Percentiles rank a stretch among this genome's conserved stretches.
These are phyloP conservation scores for Diplodia mutila DNA, from an alignment of 2,329 filamentous ascomycete genomes.

Conservation along the genomic window DNA sequence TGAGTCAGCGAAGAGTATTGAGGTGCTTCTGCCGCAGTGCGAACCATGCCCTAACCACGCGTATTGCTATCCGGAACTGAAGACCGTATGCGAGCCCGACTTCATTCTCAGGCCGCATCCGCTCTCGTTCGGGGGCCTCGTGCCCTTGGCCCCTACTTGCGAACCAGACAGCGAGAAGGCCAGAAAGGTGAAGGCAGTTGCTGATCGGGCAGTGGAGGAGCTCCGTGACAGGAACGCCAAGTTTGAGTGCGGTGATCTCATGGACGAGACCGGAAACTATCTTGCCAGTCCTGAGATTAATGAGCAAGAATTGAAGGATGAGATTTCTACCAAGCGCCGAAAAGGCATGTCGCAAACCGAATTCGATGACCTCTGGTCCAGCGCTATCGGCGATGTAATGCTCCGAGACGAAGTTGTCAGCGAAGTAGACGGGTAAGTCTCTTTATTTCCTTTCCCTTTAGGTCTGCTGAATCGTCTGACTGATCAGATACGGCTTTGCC, in stretches of 20 bases:
- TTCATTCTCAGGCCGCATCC: slow-evolving; percentile 87
- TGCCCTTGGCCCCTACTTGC: slow-evolving; percentile 88
- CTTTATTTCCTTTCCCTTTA: slow-evolving; percentile 28
- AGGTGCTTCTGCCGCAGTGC: slow-evolving; percentile 75
- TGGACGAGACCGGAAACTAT: slow-evolving; percentile 63
- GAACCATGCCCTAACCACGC: slow-evolving; percentile 90
- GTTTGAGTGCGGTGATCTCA: slow-evolving; percentile 82
- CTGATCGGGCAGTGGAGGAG: slow-evolving; percentile 84
- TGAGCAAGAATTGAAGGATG: slow-evolving; percentile 73
- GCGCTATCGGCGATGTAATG: slow-evolving; percentile 73
- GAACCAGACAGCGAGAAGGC: slow-evolving; percentile 94
- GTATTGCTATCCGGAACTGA: slow-evolving; percentile 79
- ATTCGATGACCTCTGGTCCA: slow-evolving; percentile 81
- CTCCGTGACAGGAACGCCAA: slow-evolving; percentile 83
- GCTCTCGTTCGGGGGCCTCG: slow-evolving; percentile 74
- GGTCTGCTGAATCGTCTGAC: slow-evolving; percentile 49
- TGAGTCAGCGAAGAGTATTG: slow-evolving; percentile 60
- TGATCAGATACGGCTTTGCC: slow-evolving; percentile 81
- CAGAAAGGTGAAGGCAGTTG: slow-evolving; percentile 81
- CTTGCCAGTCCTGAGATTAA: slow-evolving; percentile 67
- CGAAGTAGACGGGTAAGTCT: slow-evolving; percentile 62
- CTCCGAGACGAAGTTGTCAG: slow-evolving; percentile 63
- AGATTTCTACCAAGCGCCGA: slow-evolving; percentile 72
- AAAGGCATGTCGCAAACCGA: slow-evolving; percentile 75
- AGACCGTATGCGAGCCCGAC: slow-evolving; percentile 80